Base-by-base conservation (phyloP, 306 rosid genomes). In the Cicer pinnatifidum region DNA sequence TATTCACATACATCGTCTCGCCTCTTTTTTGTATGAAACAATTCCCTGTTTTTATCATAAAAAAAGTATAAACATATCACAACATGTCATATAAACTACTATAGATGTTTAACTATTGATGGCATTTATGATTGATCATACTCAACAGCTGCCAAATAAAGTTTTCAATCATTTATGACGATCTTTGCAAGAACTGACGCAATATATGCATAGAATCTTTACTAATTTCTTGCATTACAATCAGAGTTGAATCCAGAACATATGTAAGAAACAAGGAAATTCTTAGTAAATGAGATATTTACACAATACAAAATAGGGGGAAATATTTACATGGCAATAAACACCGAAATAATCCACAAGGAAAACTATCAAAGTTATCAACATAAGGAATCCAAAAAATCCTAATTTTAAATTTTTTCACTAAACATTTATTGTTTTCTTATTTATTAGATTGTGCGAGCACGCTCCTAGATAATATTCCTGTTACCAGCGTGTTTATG, bases 11-110 rank as follows among this genome's bases (percentile, higher is more conserved):
- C 78, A 46, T 80, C 70, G 17, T 92, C 92, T 71, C 63, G 89
- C 76, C 97, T 84, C 86, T 85, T 33, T 72, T 86, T 84, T 6
- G 89, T 92, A 80, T 90, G 91, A 47, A 92, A 73, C 68, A 79
- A 72, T 68, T 85, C 92, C 93, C 97, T 92, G 83, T 57, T 69
- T 64, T 6, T 12, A 28, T 66, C 1, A 53, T 15, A 50, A n/a
- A 5, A 12, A 65, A 61, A 13, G 4, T 13, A 63, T 15, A 63
- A 39, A 39, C 13, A 48, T 59, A 50, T 56, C n/a, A 78, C 12
- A 69, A 40, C 40, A 62, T 43, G 68, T 19, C 74, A 23, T 33
- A 71, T 48, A 57, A n/a, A 37, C 68, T 77, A 45, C 6, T 15
- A 39, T 8, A n/a, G 43, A 69, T 60, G 11, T 35, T 62, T 23